A percentile compares a stretch with the other conserved stretches of the same genome.
Conservation (phyloP, 2,329 filamentous ascomycete species). For the Metarhizium humberi region DNA sequence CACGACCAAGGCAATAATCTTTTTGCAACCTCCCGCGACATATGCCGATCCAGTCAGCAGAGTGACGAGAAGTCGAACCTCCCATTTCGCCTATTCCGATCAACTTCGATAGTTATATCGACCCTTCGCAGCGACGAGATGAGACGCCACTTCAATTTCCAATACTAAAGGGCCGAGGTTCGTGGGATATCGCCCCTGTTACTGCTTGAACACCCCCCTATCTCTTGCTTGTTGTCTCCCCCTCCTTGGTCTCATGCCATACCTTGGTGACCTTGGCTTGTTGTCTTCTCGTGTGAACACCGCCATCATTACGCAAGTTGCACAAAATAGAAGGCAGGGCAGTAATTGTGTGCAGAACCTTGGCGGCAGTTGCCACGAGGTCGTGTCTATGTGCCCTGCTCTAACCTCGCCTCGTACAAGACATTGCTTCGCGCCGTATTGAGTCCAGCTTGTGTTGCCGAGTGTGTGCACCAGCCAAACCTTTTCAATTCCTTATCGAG, state of each 20-base stretch:
- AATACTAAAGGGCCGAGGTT: slow-evolving; percentile 2
- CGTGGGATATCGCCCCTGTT: background rate
- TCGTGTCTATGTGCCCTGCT: background rate
- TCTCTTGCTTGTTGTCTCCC: background rate
- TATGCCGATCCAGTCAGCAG: background rate
- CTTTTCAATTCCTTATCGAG: background rate
- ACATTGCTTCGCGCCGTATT: background rate
- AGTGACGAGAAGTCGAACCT: background rate
- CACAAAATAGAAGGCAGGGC: background rate
- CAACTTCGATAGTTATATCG: background rate
- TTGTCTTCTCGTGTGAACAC: background rate
- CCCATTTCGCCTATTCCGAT: background rate
- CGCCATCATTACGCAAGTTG: background rate
- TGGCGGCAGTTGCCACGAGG: background rate
- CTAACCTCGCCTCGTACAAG: background rate
- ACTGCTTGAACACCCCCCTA: background rate
- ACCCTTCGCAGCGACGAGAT: slow-evolving; percentile 3
- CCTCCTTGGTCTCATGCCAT: background rate
- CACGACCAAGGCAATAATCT: background rate
- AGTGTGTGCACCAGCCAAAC: background rate
- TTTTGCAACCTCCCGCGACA: background rate
- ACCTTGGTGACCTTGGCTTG: background rate
- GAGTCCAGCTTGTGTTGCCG: background rate
- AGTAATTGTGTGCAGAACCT: background rate
- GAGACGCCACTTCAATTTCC: background rate